Conservation (phyloP, 768 basidiomycete species). For the Xerocomus potaroensis region DNA sequence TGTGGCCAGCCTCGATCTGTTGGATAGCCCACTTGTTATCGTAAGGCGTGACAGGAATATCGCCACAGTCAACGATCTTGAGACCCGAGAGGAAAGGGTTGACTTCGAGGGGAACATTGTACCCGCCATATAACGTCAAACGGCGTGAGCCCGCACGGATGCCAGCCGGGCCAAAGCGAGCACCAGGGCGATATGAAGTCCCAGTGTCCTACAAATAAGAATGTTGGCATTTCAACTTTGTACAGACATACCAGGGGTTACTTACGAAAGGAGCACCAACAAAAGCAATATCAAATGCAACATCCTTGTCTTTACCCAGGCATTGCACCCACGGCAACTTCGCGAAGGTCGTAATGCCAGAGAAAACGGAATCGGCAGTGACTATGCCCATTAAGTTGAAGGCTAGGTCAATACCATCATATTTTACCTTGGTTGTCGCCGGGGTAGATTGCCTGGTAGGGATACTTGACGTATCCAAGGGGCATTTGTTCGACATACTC, state of each 20-base stretch:
- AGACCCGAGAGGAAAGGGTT: slow-evolving; percentile 71
- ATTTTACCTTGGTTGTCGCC: slow-evolving; percentile 52
- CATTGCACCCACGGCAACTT: slow-evolving; percentile 83
- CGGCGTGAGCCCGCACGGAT: slow-evolving; percentile 78
- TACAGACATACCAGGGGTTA: neutral
- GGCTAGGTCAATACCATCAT: neutral
- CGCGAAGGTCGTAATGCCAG: slow-evolving; percentile 82
- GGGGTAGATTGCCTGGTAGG: slow-evolving; percentile 54
- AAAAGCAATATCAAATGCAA: slow-evolving; percentile 75
- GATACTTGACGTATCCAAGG: slow-evolving; percentile 62
- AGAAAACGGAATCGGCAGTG: slow-evolving; percentile 75
- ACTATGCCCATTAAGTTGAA: slow-evolving; percentile 35
- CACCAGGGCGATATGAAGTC: slow-evolving; percentile 77
- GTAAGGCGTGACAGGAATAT: slow-evolving; percentile 75
- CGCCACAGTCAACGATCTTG: slow-evolving; percentile 72
- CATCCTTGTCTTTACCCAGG: slow-evolving; percentile 55
- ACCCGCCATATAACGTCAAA: slow-evolving; percentile 70
- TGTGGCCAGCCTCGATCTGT: slow-evolving; percentile 73
- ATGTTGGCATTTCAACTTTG: neutral
- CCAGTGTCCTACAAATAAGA: slow-evolving; percentile 50
- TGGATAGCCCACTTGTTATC: slow-evolving; percentile 70
- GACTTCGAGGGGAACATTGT: slow-evolving; percentile 68
- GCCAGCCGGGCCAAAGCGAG: slow-evolving; percentile 81
- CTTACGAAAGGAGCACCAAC: slow-evolving; percentile 74
- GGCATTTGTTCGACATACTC: slow-evolving; percentile 54